Evolutionary conservation across 1,284 basidiomycete genomes (phyloP).

Genomic region (Sanghuangporus weigelae): DNA sequence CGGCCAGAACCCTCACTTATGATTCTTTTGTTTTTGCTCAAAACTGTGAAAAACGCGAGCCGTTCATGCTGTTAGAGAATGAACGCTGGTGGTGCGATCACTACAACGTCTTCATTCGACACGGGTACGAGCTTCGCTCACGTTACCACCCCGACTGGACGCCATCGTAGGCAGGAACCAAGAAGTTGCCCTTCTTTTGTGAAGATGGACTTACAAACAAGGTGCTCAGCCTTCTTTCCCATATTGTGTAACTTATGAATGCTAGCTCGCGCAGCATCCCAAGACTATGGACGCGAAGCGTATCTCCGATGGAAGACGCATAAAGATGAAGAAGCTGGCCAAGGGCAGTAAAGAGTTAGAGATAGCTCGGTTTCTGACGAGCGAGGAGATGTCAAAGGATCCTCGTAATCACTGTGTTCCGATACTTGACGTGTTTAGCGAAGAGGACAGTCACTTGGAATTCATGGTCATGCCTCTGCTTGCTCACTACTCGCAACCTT

Average conservation of each 20-base stretch:
- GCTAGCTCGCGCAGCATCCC: neutral
- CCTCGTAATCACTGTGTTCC: constrained; percentile 20
- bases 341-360: neutral
- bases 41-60: no score
- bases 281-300: neutral
- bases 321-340: neutral
- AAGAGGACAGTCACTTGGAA: neutral
- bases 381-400: neutral
- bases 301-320: neutral
- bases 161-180: constrained; percentile 21
- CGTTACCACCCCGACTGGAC: constrained; percentile 22
- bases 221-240: neutral
- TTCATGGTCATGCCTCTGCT: constrained; percentile 14
- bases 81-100: constrained; percentile 13
- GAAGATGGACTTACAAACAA: constrained; percentile 17
- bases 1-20: no score
- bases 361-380: constrained; percentile 10
- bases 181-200: constrained; percentile 9
- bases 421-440: constrained; percentile 16
- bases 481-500: neutral
- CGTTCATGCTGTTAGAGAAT: no score
- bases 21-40: no score
- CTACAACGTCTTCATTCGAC: neutral
- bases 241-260: neutral
- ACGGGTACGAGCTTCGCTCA: constrained; percentile 21